phyloP scores from a whole-genome alignment of 2,329 filamentous ascomycete species.

The Nemania sp. region DNA sequence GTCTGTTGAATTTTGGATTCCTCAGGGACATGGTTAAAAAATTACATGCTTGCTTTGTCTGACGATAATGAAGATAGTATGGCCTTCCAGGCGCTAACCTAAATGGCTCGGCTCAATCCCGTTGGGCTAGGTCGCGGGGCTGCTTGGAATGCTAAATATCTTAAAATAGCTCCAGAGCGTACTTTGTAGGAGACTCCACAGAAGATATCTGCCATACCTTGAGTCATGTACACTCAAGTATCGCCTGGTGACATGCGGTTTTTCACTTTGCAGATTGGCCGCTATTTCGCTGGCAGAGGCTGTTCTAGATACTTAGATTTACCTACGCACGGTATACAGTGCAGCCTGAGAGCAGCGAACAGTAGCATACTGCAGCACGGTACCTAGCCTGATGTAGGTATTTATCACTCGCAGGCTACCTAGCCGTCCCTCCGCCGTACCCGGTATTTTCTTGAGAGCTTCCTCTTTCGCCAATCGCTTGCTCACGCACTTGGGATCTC shows the following conservation, averaged over 20 bases:
- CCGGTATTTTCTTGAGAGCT: constrained; percentile 24
- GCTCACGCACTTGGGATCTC: constrained; percentile 6
- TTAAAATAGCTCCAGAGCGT: constrained; percentile 23
- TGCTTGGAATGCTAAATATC: constrained; percentile 5
- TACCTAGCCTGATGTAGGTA: constrained; percentile 2
- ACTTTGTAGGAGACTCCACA: constrained; percentile 9
- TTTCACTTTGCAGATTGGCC: too few relatives aligned
- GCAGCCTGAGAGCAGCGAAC: not conserved
- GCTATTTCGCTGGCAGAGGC: too few relatives aligned
- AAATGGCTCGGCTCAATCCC: constrained; percentile 20
- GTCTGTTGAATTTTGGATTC: not conserved
- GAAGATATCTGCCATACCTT: not conserved
- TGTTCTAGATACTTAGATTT: too few relatives aligned
- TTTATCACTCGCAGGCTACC: constrained; percentile 20
- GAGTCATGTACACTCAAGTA: not conserved
- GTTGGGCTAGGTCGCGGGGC: constrained; percentile 15
- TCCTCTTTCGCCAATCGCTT: constrained; percentile 30
- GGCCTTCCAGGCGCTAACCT: too few relatives aligned
- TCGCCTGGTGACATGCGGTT: too few relatives aligned
- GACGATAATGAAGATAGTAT: not conserved
- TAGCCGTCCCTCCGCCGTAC: constrained; percentile 20
- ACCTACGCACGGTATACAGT: not conserved
- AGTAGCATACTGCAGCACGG: not conserved
- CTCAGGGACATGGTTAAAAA: not conserved
- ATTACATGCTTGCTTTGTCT: not conserved